phyloP scores from a whole-genome alignment of 2,329 filamentous ascomycete species.

The Pestalotiopsis sp. region DNA sequence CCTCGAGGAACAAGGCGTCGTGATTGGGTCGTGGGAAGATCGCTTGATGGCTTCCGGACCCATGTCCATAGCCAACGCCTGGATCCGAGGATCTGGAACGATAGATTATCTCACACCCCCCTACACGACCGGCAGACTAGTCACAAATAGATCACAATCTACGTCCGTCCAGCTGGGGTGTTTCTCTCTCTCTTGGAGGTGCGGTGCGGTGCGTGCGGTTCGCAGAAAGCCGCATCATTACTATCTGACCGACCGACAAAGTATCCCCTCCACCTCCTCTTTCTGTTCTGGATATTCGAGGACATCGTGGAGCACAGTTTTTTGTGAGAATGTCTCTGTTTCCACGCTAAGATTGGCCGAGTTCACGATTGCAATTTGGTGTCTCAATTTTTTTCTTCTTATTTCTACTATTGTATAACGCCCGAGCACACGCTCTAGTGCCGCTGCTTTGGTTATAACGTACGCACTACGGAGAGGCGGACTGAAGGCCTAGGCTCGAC shows the following conservation, averaged over 20 bases:
- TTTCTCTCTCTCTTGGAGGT: background rate
- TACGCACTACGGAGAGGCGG: background rate
- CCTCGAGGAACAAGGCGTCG: background rate
- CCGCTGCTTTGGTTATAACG: background rate
- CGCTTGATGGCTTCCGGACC: background rate
- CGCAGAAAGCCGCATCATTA: background rate
- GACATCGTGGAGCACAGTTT: background rate
- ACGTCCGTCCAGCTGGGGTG: background rate
- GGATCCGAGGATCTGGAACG: background rate
- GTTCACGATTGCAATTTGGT: background rate
- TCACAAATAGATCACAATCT: background rate
- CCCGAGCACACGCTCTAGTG: background rate
- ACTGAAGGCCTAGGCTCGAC: background rate
- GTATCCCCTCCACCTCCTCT: background rate
- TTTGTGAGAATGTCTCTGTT: background rate
- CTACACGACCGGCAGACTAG: background rate
- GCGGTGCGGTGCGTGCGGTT: background rate
- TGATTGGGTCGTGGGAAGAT: background rate
- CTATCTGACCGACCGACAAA: background rate
- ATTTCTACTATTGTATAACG: background rate
- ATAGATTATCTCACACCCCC: background rate
- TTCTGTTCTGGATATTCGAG: background rate
- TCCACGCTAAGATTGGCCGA: background rate
- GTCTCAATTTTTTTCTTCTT: background rate
- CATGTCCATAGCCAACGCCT: background rate